phyloP scores from a whole-genome alignment of 208 protist species.

The Trypanosoma cruzi region DNA sequence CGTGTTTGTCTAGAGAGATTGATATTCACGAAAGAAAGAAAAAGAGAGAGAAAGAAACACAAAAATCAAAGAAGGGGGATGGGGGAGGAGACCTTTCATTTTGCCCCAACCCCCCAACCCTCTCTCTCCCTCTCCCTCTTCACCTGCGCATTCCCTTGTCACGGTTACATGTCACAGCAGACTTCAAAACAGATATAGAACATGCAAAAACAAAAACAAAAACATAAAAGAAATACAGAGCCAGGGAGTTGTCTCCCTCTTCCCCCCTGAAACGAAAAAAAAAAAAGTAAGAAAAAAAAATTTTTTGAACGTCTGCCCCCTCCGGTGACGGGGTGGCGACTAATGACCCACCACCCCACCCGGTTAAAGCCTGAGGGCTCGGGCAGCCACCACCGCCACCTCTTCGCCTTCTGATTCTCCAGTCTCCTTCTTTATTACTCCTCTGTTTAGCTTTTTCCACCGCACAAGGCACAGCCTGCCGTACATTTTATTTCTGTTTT shows the following conservation, averaged over 20 bases:
- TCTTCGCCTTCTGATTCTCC: constrained; percentile 9
- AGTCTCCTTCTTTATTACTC: constrained; percentile 12
- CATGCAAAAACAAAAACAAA: constrained; percentile 10
- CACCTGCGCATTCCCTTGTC: too few species aligned
- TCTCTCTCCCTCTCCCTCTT: too few species aligned
- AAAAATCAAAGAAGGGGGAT: background rate
- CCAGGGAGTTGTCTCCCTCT: too few species aligned
- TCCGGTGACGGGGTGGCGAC: too few species aligned
- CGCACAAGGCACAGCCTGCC: background rate
- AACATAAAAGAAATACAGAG: background rate
- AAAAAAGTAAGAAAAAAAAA: constrained; percentile 22
- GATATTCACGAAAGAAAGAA: constrained; percentile 11
- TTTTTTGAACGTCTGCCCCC: background rate
- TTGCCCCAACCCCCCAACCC: too few species aligned
- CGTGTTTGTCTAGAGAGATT: constrained; percentile 9
- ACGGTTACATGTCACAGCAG: constrained; percentile 7
- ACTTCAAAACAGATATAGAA: constrained; percentile 18
- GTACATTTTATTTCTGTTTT: background rate
- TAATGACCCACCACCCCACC: too few species aligned
- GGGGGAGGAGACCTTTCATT: too few species aligned
- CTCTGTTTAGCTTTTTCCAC: constrained; percentile 30
- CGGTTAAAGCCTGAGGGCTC: too few species aligned
- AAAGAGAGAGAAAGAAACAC: constrained; percentile 13
- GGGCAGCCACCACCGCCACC: background rate
- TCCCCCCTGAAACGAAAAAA: constrained; percentile 5